Evolutionary conservation across 2,329 filamentous ascomycete genomes (phyloP).

Genomic region (Podosphaera xanthii): DNA sequence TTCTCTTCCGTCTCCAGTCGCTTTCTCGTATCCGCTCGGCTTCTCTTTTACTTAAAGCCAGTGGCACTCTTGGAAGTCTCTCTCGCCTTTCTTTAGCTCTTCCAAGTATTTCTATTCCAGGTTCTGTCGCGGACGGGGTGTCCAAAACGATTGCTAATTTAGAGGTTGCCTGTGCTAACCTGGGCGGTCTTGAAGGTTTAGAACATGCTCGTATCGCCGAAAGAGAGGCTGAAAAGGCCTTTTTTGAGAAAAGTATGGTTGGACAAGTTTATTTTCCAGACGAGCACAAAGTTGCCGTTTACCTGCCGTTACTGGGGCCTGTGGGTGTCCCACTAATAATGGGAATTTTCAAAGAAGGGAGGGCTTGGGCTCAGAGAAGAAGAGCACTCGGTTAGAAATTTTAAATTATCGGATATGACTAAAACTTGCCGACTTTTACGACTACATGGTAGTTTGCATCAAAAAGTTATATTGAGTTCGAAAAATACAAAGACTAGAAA

Average conservation of each 20-base stretch:
- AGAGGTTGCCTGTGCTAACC: conserved; percentile 47
- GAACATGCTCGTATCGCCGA: conserved; percentile 68
- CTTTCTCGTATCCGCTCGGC: conserved; percentile 69
- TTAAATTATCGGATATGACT: too few relatives aligned
- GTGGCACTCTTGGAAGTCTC: conserved; percentile 80
- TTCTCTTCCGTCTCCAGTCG: conserved; percentile 67
- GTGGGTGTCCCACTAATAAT: conserved; percentile 77
- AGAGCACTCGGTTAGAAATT: not conserved
- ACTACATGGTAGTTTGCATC: too few relatives aligned
- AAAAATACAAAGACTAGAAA: too few relatives aligned
- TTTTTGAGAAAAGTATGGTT: conserved; percentile 98
- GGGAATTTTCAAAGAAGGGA: conserved; percentile 62
- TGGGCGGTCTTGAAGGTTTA: conserved; percentile 45
- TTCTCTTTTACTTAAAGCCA: conserved; percentile 68
- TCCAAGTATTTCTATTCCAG: conserved; percentile 75
- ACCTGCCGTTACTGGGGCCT: conserved; percentile 73
- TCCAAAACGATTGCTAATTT: conserved; percentile 59
- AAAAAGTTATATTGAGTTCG: too few relatives aligned
- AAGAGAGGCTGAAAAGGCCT: conserved; percentile 72
- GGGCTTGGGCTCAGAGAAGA: conserved; percentile 19
- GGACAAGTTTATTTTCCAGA: conserved; percentile 96
- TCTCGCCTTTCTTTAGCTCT: conserved; percentile 67
- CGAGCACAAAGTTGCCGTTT: conserved; percentile 94
- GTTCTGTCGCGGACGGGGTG: conserved; percentile 67
- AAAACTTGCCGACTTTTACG: too few relatives aligned